These are phyloP conservation scores for Ramaria rubella DNA, from an alignment of 768 basidiomycete genomes.

Conservation along the genomic window DNA sequence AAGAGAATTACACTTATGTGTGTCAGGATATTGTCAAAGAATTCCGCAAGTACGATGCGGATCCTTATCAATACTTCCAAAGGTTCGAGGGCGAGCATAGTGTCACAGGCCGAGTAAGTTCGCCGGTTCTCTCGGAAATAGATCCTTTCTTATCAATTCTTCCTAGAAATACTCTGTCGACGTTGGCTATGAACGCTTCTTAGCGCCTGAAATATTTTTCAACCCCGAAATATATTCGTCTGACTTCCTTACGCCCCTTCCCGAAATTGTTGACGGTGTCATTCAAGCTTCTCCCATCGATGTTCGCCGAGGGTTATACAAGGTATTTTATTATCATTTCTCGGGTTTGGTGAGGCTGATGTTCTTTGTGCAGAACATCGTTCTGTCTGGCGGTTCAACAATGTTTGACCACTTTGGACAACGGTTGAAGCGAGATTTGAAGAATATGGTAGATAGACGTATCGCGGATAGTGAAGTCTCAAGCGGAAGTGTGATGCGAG, in stretches of 20 bases:
- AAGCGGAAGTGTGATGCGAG: slow-evolving; percentile 72
- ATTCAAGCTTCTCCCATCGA: slow-evolving; percentile 96
- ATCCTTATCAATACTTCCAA: slow-evolving; percentile 92
- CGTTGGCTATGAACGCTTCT: slow-evolving; percentile 97
- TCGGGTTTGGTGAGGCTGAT: background rate
- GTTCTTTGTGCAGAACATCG: slow-evolving; percentile 70
- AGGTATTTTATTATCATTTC: slow-evolving; percentile 40
- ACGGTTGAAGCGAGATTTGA: slow-evolving; percentile 91
- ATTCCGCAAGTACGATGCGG: slow-evolving; percentile 95
- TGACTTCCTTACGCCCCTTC: slow-evolving; percentile 94
- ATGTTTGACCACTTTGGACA: slow-evolving; percentile 99
- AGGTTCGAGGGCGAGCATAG: slow-evolving; percentile 90
- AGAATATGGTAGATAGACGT: slow-evolving; percentile 87
- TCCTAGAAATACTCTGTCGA: slow-evolving; percentile 86
- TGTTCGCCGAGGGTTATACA: slow-evolving; percentile 93
- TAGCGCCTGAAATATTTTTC: slow-evolving; percentile 99
- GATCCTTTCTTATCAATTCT: slow-evolving; percentile 5
- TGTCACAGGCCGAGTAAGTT: slow-evolving; percentile 79
- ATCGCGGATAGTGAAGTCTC: slow-evolving; percentile 69
- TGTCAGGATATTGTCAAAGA: slow-evolving; percentile 99
- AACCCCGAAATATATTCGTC: slow-evolving; percentile 98
- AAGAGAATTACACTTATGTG: slow-evolving; percentile 97
- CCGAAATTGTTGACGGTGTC: slow-evolving; percentile 92
- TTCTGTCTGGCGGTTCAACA: slow-evolving; percentile 93
- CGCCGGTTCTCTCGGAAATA: slow-evolving; percentile 1